Percentiles rank a stretch among this genome's conserved stretches.
Evolutionary conservation across 2,329 filamentous ascomycete genomes (phyloP).

Genomic region (Aureobasidium leucospermi): DNA sequence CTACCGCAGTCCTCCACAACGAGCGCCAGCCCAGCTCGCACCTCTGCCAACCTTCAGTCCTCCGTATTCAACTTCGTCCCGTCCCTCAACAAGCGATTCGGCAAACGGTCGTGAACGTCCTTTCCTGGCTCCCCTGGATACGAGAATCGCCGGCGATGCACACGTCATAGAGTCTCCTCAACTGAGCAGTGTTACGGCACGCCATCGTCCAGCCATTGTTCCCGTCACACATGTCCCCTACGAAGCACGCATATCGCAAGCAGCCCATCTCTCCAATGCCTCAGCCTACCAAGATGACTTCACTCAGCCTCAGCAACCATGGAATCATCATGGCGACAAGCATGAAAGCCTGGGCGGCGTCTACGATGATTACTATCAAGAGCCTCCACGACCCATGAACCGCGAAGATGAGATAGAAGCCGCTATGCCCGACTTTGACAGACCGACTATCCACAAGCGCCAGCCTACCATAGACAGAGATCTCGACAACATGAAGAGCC

Average conservation of each 20-base stretch:
- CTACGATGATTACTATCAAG: slow-evolving; percentile 42
- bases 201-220: slow-evolving; percentile 5
- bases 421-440: slow-evolving; percentile 58
- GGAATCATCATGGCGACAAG: slow-evolving; percentile 15
- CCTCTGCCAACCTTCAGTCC: not conserved
- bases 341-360: slow-evolving; percentile 43
- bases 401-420: slow-evolving; percentile 41
- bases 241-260: slow-evolving; percentile 9
- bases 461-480: slow-evolving; percentile 25
- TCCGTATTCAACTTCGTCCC: not conserved
- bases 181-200: not conserved
- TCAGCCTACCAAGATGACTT: slow-evolving; percentile 8
- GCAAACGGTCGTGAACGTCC: not conserved
- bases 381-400: slow-evolving; percentile 23
- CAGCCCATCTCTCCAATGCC: slow-evolving; percentile 5
- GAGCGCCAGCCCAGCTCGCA: not conserved
- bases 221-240: not conserved
- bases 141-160: not conserved
- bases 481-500: slow-evolving; percentile 17
- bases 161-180: not conserved
- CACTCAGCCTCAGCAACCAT: slow-evolving; percentile 3
- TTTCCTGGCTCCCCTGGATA: slow-evolving; percentile 2
- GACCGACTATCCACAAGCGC: slow-evolving; percentile 21
- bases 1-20: not conserved
- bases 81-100: slow-evolving; percentile 7